A percentile compares a stretch with the other conserved stretches of the same genome.
Evolutionary conservation across 129 eudicot species (phyloP).

Genomic region (Flaveria linearis): DNA sequence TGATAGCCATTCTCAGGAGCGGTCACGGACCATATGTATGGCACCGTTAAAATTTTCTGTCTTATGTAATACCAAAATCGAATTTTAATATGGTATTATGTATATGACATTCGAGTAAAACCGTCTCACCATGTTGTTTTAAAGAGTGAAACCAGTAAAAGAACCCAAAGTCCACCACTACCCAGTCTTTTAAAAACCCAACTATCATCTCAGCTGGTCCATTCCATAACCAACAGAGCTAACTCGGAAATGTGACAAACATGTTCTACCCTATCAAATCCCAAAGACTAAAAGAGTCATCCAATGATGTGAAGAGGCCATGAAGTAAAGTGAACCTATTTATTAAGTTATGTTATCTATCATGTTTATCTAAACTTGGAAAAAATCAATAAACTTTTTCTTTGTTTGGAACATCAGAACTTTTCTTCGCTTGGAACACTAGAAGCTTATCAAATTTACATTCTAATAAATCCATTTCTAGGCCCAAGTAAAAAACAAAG

Average conservation of each 20-base stretch:
- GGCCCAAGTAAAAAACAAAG: background rate
- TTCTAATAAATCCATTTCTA: background rate
- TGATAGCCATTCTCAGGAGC: background rate
- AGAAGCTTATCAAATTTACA: background rate
- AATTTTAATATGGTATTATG: too few relatives aligned
- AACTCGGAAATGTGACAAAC: background rate
- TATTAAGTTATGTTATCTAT: background rate
- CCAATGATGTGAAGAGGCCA: background rate
- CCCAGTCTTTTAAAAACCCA: background rate
- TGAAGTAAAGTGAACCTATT: background rate
- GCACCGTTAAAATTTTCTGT: background rate
- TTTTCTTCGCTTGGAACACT: too few relatives aligned
- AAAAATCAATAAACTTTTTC: background rate
- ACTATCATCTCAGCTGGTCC: background rate
- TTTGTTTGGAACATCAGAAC: background rate
- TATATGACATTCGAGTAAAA: too few relatives aligned
- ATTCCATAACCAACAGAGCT: too few relatives aligned
- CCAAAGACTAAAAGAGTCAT: background rate
- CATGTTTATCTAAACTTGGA: background rate
- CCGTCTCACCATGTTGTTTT: background rate
- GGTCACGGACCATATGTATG: background rate
- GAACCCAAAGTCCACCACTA: background rate
- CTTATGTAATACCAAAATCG: too few relatives aligned
- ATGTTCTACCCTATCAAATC: background rate
- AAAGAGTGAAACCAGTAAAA: background rate